Base-by-base conservation (phyloP, 129 eudicot genomes). In the Arctium lappa region DNA sequence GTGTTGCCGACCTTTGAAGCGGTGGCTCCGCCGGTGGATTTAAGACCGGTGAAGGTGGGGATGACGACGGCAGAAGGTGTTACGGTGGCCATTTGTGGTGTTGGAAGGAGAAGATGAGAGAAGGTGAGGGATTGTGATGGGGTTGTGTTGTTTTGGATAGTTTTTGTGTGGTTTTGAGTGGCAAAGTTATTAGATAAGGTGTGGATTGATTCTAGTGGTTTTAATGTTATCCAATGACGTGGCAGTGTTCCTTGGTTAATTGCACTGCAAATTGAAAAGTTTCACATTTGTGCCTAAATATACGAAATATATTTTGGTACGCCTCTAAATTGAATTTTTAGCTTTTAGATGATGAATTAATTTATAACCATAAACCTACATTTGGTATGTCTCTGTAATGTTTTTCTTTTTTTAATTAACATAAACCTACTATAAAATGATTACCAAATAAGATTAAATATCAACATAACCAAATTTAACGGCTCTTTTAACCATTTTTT, bases 121-220 rank as follows among this genome's bases (percentile, higher is more conserved):
- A 40, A 40, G 48, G 48, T 48, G 79, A 46, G 46, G 38, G n/a
- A 75, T 44, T 44, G 12, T 33, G 36, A 33, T 33, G 36, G 36
- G 36, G 36, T 33, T 4, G 53, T 22, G 32, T 40, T 18, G 30
- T 44, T 27, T 27, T 12, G 38, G 68, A 74, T 74, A 16, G 36
- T 18, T 44, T 40, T 40, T 76, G 48, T 76, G 70, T 76, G 80
- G 80, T 75, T 44, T 22, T 7, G 31, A 29, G 48, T 8, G 11
- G 12, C 1, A 6, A 8, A 42, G 65, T 42, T 48, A 3, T 0
- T 46, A 30, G 79, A 46, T 75, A 44, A 46, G 38, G 31, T 75
- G 18, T 75, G 79, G 79, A 44, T 75, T 75, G 40, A 75, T 44
- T 46, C 3, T 46, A 27, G 18, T 44, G 79, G 79, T 30, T 13